Evolutionary conservation across 805 yeast genomes (phyloP).

Genomic region (Kockiozyma suomiensis): DNA sequence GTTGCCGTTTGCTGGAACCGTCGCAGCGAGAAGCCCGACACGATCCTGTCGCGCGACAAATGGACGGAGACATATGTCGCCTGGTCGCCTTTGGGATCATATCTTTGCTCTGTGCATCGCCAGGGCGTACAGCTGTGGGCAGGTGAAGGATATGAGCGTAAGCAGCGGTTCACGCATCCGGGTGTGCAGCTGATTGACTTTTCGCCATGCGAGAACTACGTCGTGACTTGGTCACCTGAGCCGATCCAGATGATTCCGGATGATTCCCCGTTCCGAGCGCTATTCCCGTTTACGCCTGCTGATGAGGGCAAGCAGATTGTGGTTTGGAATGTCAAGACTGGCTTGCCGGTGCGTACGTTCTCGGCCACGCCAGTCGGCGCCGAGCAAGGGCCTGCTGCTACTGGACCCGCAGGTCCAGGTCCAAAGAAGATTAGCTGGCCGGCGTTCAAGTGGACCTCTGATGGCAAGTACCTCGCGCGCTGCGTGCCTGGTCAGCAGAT

Average conservation of each 20-base stretch:
- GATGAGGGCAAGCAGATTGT: constrained; percentile 92
- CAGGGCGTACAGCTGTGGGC: constrained; percentile 98
- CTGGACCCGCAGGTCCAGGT: constrained; percentile 52
- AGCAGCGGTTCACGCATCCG: constrained; percentile 81
- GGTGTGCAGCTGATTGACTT: constrained; percentile 88
- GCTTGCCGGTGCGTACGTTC: constrained; percentile 84
- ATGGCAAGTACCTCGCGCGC: constrained; percentile 93
- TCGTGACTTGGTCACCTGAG: constrained; percentile 86
- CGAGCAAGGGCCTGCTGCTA: constrained; percentile 13
- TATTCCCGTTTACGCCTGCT: constrained; percentile 81
- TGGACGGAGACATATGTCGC: constrained; percentile 88
- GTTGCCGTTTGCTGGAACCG: constrained; percentile 89
- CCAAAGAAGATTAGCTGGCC: constrained; percentile 84
- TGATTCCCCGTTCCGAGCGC: constrained; percentile 62
- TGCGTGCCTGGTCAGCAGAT: constrained; percentile 85
- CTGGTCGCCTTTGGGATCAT: constrained; percentile 93
- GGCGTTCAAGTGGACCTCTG: constrained; percentile 90
- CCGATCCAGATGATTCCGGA: constrained; percentile 75
- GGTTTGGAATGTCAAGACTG: constrained; percentile 86
- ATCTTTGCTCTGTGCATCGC: constrained; percentile 81
- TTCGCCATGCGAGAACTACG: constrained; percentile 86
- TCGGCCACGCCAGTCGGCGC: constrained; percentile 65
- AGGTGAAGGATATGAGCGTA: constrained; percentile 72
- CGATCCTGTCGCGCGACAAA: constrained; percentile 70
- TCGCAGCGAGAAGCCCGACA: constrained; percentile 69